These are phyloP conservation scores for Colletotrichum noveboracense DNA, from an alignment of 2,329 filamentous ascomycete species.

Conservation along the genomic window DNA sequence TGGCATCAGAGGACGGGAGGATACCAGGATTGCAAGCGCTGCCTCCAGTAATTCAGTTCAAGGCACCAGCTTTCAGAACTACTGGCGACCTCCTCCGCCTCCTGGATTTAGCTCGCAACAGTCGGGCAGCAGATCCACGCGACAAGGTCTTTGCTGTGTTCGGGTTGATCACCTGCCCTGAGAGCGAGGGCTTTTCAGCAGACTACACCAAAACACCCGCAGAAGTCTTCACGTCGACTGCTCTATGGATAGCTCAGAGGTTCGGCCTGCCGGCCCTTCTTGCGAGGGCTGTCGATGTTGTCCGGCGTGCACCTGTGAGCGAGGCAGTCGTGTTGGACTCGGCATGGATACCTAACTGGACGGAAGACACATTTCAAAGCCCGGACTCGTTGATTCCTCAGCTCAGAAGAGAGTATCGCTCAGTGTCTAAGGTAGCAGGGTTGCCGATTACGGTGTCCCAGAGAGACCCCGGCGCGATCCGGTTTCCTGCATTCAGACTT, in stretches of 20 bases:
- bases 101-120: background rate
- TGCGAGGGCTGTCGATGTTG: background rate
- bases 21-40: background rate
- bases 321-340: background rate
- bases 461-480: background rate
- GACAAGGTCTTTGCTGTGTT: constrained; percentile 31
- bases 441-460: background rate
- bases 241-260: background rate
- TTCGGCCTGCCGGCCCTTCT: background rate
- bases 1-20: background rate
- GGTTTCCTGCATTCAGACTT: accelerated
- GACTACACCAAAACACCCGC: constrained; percentile 21
- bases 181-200: constrained; percentile 5
- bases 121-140: constrained; percentile 24
- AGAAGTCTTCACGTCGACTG: background rate
- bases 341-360: background rate
- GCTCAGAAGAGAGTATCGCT: background rate
- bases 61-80: background rate
- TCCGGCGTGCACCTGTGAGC: background rate
- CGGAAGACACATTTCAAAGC: background rate
- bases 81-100: background rate
- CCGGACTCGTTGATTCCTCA: background rate
- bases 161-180: constrained; percentile 25
- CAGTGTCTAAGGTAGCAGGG: background rate
- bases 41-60: background rate